Base-by-base conservation (phyloP, 768 basidiomycete species). In the Mycena galopus region DNA sequence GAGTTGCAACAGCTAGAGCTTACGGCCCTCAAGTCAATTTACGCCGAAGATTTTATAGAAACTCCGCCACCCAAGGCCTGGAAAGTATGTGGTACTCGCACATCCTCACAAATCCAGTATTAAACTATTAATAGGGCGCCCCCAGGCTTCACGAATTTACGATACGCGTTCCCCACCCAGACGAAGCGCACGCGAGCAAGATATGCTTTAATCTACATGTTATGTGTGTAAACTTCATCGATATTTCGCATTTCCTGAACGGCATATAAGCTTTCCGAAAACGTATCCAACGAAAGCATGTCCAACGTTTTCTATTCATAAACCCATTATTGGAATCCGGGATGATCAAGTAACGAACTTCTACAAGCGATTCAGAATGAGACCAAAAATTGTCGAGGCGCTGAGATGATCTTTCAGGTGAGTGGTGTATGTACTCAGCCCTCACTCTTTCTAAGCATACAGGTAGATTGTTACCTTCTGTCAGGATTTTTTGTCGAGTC, bases 351-450 rank as follows among this genome's bases (percentile, higher is more conserved):
- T 92, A 56, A 81, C 84, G 53, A 89, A 47, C 81, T 96, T 23
- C 83, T 88, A 6, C 89, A 89, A 56, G 85, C 85, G 23, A 88
- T 96, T 63, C 90, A 91, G 65, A 81, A 83, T 0, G 92, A 95
- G 77, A 92, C 90, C 1, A 91, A 91, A 81, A 88, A 86, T 74
- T 79, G 86, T 73, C 85, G 88, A 63, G 94, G 94, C 5, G 87
- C 88, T 25, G 93, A 94, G 80, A 92, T 94, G 89, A 92, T 94
- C 37, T 94, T 95, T 79, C 88, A 93, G 84, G 93, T 93, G 33
- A 25, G 87, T 80, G 11, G 7, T 42, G 32, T 42, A 19, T 51
- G 53, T 5, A 58, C 19, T 68, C 59, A 29, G 39, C 59, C 32
- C 51, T 16, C 47, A 16, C 19, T 29, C 44, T 51, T 57, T 55